A percentile compares a stretch with the other conserved stretches of the same genome.
Conservation (phyloP, 805 yeast species). For the Teunomyces gatunensis region DNA sequence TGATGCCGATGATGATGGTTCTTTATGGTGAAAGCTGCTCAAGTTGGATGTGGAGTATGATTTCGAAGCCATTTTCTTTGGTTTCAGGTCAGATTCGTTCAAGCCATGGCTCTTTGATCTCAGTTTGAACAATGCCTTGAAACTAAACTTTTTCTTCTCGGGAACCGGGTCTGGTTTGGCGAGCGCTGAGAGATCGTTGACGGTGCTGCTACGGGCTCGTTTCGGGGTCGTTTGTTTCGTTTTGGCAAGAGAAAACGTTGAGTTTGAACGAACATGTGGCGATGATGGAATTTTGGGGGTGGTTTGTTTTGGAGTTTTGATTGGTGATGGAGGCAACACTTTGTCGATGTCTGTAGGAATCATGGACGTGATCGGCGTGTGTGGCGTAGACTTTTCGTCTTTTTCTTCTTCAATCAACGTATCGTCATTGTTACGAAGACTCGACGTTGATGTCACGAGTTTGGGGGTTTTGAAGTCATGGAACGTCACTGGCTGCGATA, state of each 20-base stretch:
- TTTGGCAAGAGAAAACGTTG: slow-evolving; percentile 5
- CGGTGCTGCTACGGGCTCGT: slow-evolving; percentile 10
- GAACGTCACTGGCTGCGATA: slow-evolving; percentile 24
- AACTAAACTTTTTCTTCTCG: slow-evolving; percentile 35
- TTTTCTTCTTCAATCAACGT: slow-evolving; percentile 24
- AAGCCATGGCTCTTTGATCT: slow-evolving; percentile 31
- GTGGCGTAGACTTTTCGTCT: slow-evolving; percentile 5
- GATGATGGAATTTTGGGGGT: not conserved
- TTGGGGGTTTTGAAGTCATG: slow-evolving; percentile 15
- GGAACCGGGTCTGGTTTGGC: not conserved
- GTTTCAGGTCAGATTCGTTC: slow-evolving; percentile 8
- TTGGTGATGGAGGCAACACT: not conserved
- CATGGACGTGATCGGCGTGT: not conserved
- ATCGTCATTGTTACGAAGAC: slow-evolving; percentile 20
- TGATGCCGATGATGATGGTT: not conserved
- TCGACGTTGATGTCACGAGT: not conserved
- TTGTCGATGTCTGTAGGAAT: not conserved
- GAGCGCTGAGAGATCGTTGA: slow-evolving; percentile 8
- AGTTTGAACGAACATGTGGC: slow-evolving; percentile 7
- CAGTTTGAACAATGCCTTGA: slow-evolving; percentile 37
- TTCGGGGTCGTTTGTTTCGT: not conserved
- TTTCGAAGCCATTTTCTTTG: slow-evolving; percentile 19
- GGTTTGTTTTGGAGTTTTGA: not conserved
- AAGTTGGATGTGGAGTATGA: slow-evolving; percentile 33
- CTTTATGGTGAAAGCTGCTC: slow-evolving; percentile 2